Evolutionary conservation across 1,139 yeast genomes (phyloP), one percentile per base, ranked within the genome.

Genomic region (Sugiyamaella paludigena): DNA sequence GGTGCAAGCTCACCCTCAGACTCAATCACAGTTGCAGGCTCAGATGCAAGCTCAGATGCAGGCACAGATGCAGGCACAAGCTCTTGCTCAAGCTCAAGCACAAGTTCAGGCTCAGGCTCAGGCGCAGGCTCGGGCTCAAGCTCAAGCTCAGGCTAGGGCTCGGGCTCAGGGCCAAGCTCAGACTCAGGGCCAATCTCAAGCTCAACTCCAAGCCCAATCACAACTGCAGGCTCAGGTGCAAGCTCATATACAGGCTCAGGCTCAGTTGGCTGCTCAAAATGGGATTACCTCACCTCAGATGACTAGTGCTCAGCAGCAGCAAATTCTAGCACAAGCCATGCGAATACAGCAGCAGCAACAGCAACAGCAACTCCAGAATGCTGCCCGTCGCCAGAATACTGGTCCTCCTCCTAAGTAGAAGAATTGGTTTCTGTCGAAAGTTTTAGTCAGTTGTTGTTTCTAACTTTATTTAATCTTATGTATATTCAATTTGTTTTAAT

Each of bases 261-360:
- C 62, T 8, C 61, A 61, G 38, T 46, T 52, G 16, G 53, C 50
- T 50, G 48, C 47, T 56, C 58, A 52, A 52, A 54, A 46, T 1
- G 52, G 52, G 5, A 43, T 45, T 2, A 48, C 52, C 5, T 40
- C 47, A 9, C 53, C 47, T 39, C 42, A 41, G 37, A 44, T 48
- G 31, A 53, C 51, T 33, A 61, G 57, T 16, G 58, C 54, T 47
- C 63, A 58, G 35, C 66, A 60, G 44, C 63, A 49, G 39, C 52
- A 52, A 33, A 44, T 47, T 13, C 44, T 50, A 49, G 49, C 49
- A 9, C 60, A 49, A 42, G 53, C 40, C 28, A 51, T 51, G 49
- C 39, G 63, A 29, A 60, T 55, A 40, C 62, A 52, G 43, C 56
- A 48, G 36, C 55, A 45, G 13, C 59, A 49, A 46, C 58, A 48